Evolutionary conservation across 169 alveolate genomes (phyloP).

Genomic region (Plasmodium fragile): DNA sequence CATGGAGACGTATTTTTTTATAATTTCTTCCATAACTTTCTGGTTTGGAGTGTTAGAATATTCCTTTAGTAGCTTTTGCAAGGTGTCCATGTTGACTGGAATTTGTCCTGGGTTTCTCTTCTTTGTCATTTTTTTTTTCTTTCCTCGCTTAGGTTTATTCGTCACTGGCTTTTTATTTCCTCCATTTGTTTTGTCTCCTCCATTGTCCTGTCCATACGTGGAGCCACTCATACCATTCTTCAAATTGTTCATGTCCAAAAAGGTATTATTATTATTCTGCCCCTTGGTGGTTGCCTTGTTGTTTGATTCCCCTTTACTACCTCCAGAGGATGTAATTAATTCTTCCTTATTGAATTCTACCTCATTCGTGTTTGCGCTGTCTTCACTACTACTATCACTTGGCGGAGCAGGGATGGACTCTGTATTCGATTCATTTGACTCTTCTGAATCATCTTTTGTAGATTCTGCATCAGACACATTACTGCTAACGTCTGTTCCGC

Average conservation of each 20-base stretch:
- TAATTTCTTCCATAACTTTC: background rate
- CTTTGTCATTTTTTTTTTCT: background rate
- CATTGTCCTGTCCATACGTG: background rate
- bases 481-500: background rate
- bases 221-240: background rate
- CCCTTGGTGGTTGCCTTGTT: background rate
- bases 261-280: background rate
- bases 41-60: background rate
- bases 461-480: constrained; percentile 14
- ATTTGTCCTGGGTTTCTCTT: constrained; percentile 15
- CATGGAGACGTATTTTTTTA: background rate
- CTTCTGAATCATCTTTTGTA: background rate
- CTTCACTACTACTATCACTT: background rate
- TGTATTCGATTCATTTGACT: background rate
- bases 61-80: constrained; percentile 13
- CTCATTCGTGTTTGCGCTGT: background rate
- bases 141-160: background rate
- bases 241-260: background rate
- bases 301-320: background rate
- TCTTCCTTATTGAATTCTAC: background rate
- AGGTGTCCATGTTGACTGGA: constrained; percentile 1
- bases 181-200: background rate
- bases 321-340: background rate
- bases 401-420: background rate
- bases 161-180: constrained; percentile 4